A percentile compares a stretch with the other conserved stretches of the same genome.
These are phyloP conservation scores for Mycosarcoma maydis DNA, from an alignment of 1,284 basidiomycete genomes.

Conservation along the genomic window DNA sequence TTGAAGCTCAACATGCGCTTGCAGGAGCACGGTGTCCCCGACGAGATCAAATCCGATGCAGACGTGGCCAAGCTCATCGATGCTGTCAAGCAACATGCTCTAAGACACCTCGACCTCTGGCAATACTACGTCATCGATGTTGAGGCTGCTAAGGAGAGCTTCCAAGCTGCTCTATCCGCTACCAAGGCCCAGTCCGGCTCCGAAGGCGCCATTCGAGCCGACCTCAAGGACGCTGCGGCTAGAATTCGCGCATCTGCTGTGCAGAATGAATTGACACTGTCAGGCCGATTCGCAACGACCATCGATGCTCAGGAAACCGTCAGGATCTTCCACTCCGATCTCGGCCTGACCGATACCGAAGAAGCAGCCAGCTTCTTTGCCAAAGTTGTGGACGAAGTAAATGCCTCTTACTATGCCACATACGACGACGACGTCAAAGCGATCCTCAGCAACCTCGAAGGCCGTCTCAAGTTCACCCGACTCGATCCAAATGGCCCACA, in stretches of 20 bases:
- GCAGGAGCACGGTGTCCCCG: conserved; percentile 35
- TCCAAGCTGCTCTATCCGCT: conserved; percentile 24
- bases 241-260: conserved; percentile 44
- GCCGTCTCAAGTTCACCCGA: conserved; percentile 55
- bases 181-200: conserved; percentile 12
- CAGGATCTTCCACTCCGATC: conserved; percentile 29
- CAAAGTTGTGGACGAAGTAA: conserved; percentile 51
- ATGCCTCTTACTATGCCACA: conserved; percentile 42
- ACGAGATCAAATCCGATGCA: conserved; percentile 40
- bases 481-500: conserved; percentile 56
- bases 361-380: conserved; percentile 32
- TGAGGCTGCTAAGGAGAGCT: conserved; percentile 33
- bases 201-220: neutral
- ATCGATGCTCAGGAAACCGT: conserved; percentile 39
- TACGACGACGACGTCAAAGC: conserved; percentile 62
- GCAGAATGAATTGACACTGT: conserved; percentile 47
- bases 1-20: conserved; percentile 45
- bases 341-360: conserved; percentile 22
- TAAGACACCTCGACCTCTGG: conserved; percentile 56
- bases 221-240: conserved; percentile 28
- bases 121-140: conserved; percentile 61
- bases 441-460: conserved; percentile 52
- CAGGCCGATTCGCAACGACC: conserved; percentile 49
- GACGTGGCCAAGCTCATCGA: conserved; percentile 52
- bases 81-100: conserved; percentile 51